Evolutionary conservation across 305 asterid genomes (phyloP).

Genomic region (Petunia hybrid): DNA sequence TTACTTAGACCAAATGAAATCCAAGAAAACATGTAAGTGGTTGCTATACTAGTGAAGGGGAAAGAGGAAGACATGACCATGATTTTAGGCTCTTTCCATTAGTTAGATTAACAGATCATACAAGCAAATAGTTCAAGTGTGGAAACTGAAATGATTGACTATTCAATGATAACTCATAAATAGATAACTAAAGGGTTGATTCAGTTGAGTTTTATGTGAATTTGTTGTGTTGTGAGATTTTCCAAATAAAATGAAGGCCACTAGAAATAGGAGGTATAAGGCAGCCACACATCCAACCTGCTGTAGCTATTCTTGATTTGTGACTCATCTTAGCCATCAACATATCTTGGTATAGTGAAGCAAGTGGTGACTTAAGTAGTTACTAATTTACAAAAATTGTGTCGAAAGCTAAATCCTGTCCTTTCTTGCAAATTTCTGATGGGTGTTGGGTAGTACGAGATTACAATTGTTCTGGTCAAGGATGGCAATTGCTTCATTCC

Average conservation of each 20-base stretch:
- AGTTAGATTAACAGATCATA: too few relatives aligned
- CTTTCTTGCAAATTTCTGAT: background rate
- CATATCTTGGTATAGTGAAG: background rate
- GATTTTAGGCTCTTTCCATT: background rate
- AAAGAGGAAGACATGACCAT: background rate
- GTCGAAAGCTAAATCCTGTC: background rate
- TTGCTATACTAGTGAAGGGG: too few relatives aligned
- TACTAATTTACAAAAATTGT: background rate
- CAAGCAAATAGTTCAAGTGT: background rate
- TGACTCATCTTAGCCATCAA: background rate
- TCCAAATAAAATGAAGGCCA: background rate
- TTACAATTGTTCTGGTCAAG: background rate
- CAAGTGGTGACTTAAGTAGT: background rate
- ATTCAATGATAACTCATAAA: background rate
- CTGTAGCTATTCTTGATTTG: background rate
- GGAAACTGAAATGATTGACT: background rate
- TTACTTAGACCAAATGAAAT: too few relatives aligned
- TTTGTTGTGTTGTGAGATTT: background rate
- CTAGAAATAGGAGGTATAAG: background rate
- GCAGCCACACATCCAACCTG: background rate
- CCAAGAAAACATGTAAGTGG: too few relatives aligned
- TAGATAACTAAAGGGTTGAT: background rate
- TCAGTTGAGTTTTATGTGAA: background rate
- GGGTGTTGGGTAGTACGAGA: conserved; percentile 19
- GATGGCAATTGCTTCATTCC: background rate